Conservation (phyloP, 2,329 filamentous ascomycete species). For the Stemphylium beticola region DNA sequence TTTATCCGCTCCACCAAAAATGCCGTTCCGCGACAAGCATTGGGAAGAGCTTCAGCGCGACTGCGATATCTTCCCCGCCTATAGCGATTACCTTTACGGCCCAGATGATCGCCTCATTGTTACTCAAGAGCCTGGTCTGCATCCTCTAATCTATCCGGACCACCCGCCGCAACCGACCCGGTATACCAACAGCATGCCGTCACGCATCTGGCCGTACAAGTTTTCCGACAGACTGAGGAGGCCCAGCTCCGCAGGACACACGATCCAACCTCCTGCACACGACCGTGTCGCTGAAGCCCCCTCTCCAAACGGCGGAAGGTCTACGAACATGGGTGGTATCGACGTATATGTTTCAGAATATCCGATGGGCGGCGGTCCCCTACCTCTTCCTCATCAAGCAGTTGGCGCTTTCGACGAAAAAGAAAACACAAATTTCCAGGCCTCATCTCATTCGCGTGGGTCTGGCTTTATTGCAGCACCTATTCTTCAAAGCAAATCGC, state of each 20-base stretch:
- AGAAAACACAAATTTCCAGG: not conserved
- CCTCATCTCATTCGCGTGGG: not conserved
- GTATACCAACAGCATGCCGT: constrained; percentile 14
- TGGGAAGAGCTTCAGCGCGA: constrained; percentile 30
- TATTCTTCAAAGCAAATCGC: not conserved
- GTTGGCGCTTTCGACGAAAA: not conserved
- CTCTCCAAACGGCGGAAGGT: too few species aligned
- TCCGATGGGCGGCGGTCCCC: too few species aligned
- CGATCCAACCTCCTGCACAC: too few species aligned
- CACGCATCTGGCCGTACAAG: constrained; percentile 3
- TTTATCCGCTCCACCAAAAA: not conserved
- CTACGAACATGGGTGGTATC: too few species aligned
- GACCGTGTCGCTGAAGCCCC: too few species aligned
- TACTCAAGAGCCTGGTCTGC: constrained; percentile 22
- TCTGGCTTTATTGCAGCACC: not conserved
- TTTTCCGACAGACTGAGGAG: not conserved
- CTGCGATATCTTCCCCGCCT: constrained; percentile 28
- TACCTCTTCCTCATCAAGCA: not conserved
- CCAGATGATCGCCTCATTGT: constrained; percentile 17
- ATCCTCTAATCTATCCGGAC: constrained; percentile 18
- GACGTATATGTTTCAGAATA: too few species aligned
- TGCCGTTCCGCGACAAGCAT: constrained; percentile 24
- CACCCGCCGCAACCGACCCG: not conserved
- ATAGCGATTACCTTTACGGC: constrained; percentile 29
- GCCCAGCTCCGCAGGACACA: too few species aligned